Base-by-base conservation (phyloP, 1,284 basidiomycete species). In the Calocybe gambosa region DNA sequence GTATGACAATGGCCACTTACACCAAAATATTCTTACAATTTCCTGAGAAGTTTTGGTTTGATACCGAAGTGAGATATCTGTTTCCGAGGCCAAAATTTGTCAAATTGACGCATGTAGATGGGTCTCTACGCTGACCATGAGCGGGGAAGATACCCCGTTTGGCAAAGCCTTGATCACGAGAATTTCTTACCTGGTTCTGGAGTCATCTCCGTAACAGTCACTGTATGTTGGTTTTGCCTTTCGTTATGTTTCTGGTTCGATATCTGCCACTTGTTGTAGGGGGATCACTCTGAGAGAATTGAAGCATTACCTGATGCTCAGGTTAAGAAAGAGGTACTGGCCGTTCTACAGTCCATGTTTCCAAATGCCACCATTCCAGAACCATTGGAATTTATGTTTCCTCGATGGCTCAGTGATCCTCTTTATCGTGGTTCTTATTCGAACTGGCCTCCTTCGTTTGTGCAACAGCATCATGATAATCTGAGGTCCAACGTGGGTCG, bases 1-100 rank as follows among this genome's bases (percentile, higher is more conserved):
- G 74, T 42, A 77, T 85, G 60, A 69, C 71, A 5, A 84, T 85
- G 83, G 80, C 70, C 1, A 80, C 74, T 2, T 86, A 82, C 56
- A 84, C 82, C 3, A 86, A 85, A 63, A 82, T 86, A 39, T 86
- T 85, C 61, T 55, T 85, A 37, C 71, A 79, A 50, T 86, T 85
- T 56, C 68, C 75, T 0, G 56, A 73, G 46, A 80, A 78, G 34
- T 86, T 86, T 58, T 86, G 83, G 83, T 82, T 82, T 49, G 70
- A 79, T 33, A 78, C 78, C 0, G 69, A 85, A 73, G 81, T 78
- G 48, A n/a, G 49, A 31, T 34, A 34, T 15, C 28, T 29, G n/a
- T 34, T 16, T 7, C 15, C 15, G 31, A 16, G 31, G 31, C 13
- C 15, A 34, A 34, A 34, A 7, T 1, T 15, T 34, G 15, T 9